Evolutionary conservation across 2,329 filamentous ascomycete species (phyloP), one percentile per base, ranked within the genome.

Genomic region (Trichoderma citrinoviride): DNA sequence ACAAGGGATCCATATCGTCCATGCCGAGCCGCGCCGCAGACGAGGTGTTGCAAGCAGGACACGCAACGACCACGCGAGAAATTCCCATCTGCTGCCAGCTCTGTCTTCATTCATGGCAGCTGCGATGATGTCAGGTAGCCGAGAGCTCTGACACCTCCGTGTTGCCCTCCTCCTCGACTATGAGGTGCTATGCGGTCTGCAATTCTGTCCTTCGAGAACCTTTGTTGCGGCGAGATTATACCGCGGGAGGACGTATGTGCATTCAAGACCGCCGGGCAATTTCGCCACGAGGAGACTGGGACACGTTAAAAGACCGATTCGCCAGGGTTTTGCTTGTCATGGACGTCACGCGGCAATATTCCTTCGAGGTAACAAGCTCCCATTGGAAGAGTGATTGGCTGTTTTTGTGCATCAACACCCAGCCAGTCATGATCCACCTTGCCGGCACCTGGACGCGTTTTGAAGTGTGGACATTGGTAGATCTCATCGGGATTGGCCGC

Each of bases 401-500:
- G 40, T 47, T 49, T 29, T 49, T 49, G 53, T 53, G 44, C 21
- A 66, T 61, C 46, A 50, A 27, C 29, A 23, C 23, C 10, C n/a
- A 64, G 52, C 64, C 64, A 66, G 58, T 66, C 25, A 58, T 56
- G 41, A 46, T 52, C 49, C 52, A 54, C 58, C 25, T 64, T 19
- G 27, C 23, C 58, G 60, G 58, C 60, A 63, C 33, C 53, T 61
- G 64, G 33, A 41, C 44, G 33, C 33, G 37, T 57, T 49, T 14
- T 49, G 43, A 49, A 23, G 29, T 27, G 37, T 57, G 50, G 52
- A 21, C 44, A 52, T 57, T 37, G 44, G 52, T 44, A 66, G 52
- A 66, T 57, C 21, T 43, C 19, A 27, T 46, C 44, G 64, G 58
- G 60, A 66, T 66, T 66, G 64, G 64, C 52, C 52, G 60, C 56